Base-by-base conservation (phyloP, 2,329 filamentous ascomycete species). In the Sarocladiaceae sp. region DNA sequence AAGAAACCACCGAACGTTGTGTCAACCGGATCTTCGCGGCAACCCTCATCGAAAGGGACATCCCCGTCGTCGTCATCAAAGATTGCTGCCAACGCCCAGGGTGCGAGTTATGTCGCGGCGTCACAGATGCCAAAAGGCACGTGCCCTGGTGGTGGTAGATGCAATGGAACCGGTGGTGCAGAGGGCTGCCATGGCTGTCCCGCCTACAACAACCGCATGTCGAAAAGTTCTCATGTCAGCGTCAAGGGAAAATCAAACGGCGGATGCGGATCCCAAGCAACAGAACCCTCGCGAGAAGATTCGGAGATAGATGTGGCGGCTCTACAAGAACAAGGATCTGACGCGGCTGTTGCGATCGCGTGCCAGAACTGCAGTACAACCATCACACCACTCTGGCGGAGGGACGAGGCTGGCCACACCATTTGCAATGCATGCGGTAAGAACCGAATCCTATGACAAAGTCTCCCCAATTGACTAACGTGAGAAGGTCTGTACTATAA, bases 341-440 rank as follows among this genome's bases (percentile, higher is more conserved):
- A 59, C 26, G 53, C 60, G 6, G 57, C 63, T 4, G 63, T 66
- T 19, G 80, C 95, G 18, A 89, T 95, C 51, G 90, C 93, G 11
- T 98, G 93, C 55, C 90, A 97, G 60, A 98, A 98, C 58, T 98
- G 93, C 62, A 87, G 84, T 23, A 98, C 93, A 11, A 97, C 93
- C 0, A 91, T 97, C 45, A 98, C 93, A 33, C 93, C 93, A 12
- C 72, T 98, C 12, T 98, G 93, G 93, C 79, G 93, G 58, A 78
- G 93, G 56, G 93, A 97, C 59, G 91, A 95, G 63, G 83, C 83
- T 54, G 93, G 93, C 2, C 90, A 96, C 66, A 95, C 91, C 4
- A 98, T 98, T 51, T 98, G 93, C 70, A 98, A 98, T 65, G 93
- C 93, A 43, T 98, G 93, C 69, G 93, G 89, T 95, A 76, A 61